Percentiles rank a stretch among this genome's conserved stretches.
phyloP scores from a whole-genome alignment of 257 asterid genomes.

The Rubia yunnanensis region DNA sequence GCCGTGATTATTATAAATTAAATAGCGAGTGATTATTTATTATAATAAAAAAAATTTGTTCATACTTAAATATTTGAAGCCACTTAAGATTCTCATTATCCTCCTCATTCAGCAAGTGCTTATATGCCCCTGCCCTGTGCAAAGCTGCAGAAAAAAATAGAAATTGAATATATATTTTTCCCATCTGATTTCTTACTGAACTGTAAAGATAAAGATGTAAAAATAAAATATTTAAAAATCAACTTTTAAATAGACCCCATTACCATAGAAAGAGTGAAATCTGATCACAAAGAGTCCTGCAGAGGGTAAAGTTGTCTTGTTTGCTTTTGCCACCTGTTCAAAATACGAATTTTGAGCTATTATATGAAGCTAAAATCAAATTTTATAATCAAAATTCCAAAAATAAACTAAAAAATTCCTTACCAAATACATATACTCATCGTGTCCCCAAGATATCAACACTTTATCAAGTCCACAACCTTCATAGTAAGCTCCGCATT shows the following conservation, averaged over 20 bases:
- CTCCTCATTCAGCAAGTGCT: constrained; percentile 63
- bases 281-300: constrained; percentile 75
- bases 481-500: constrained; percentile 52
- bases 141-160: constrained; percentile 41
- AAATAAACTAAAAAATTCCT: background rate
- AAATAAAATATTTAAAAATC: background rate
- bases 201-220: background rate
- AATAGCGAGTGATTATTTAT: background rate
- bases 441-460: constrained; percentile 92
- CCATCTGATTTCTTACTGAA: too few species aligned
- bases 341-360: background rate
- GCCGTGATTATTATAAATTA: background rate
- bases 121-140: constrained; percentile 59
- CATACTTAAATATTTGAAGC: constrained; percentile 60
- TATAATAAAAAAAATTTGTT: background rate
- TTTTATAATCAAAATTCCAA: background rate
- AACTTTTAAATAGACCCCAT: background rate
- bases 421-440: constrained; percentile 84
- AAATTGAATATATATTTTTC: too few species aligned
- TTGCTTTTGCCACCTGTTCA: constrained; percentile 69
- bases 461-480: constrained; percentile 77
- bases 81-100: constrained; percentile 59
- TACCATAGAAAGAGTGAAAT: constrained; percentile 81
- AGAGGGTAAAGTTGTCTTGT: constrained; percentile 60
- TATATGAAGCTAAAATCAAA: background rate